Evolutionary conservation across 2,329 filamentous ascomycete genomes (phyloP), one percentile per base, ranked within the genome.

Genomic region (Dothistroma pini): DNA sequence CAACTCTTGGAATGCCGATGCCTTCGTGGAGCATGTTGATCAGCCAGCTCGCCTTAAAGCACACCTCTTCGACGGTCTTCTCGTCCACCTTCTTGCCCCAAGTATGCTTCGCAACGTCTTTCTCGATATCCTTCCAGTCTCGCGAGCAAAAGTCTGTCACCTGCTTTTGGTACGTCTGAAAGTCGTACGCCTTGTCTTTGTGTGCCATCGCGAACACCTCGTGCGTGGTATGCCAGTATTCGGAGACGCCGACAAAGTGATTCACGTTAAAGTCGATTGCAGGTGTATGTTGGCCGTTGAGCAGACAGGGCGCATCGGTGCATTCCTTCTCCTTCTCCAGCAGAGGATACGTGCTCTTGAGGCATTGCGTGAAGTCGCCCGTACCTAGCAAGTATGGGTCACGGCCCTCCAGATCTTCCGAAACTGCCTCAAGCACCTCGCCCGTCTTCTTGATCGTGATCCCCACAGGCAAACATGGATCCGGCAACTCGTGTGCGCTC

Each of bases 151-250:
- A 97, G 7, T 90, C 85, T 63, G 87, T 83, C 4, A 97, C 95
- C 38, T 89, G 86, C 64, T 88, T 82, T 72, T 97, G 93, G 70
- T 97, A 99, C 0, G 89, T 92, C 63, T 88, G 85, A 68, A 96
- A 90, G 71, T 97, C 92, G 74, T 97, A 99, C 0, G 90, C 86
- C 67, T 90, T 88, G 68, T 87, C 84, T 67, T 90, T 88, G 65
- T 90, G 86, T 4, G 86, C 86, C 80, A 86, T 84, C 62, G 89
- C 85, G 67, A 99, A 97, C 1, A 97, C 88, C 58, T 95, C 92
- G 70, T 99, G 95, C 0, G 95, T 99, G 0, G 93, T 96, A 75
- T 99, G 95, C 93, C 95, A 99, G 76, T 96, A 99, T 73, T 99
- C 95, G 0, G 93, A 97, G 3, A 99, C 93, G 11, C 95, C 95